Base-by-base conservation (phyloP, 2,329 filamentous ascomycete species). In the Madurella mycetomatis region DNA sequence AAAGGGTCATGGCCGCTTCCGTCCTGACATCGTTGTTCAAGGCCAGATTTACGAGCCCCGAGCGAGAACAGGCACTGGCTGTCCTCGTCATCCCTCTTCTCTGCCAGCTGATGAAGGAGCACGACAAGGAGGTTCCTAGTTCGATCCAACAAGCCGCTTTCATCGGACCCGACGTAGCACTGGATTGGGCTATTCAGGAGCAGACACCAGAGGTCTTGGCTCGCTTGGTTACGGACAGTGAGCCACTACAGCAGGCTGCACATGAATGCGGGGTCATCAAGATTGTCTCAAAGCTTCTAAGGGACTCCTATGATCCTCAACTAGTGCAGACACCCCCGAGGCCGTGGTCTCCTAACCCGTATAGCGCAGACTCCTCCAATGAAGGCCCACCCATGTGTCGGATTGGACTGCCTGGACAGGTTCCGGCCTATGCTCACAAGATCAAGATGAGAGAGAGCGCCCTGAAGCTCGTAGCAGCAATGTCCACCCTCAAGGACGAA, bases 401-500 rank as follows among this genome's bases (percentile, higher is more conserved):
- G 17, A 73, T 90, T 40, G 86, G 86, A 7, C 72, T 77, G 11
- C 71, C 74, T n/a, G 86, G 87, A 4, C 78, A 85, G 54, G 76
- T 84, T 25, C 77, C 82, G 1, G 69, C 71, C 63, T 80, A 77
- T 65, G 83, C 70, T 60, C 90, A 95, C 69, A 83, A 85, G 19
- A 85, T 92, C 69, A 86, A 80, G 62, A 81, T 91, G 60, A 83
- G 94, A 51, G 88, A 92, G 69, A 86, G 82, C 47, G 82, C 85
- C 1, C 73, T 97, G 16, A 85, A 86, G 64, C 91, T 90, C 1
- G 74, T 97, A 53, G 88, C 88, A n/a, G 87, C 90, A 2, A 76
- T 97, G 48, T 84, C 88, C 1, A 83, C 88, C 2, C 86, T 87
- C 62, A 90, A 91, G 64, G 91, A 97, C 62, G 83, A 88, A 19